Base-by-base conservation (phyloP, 345 rosid species). In the Viola odorata region DNA sequence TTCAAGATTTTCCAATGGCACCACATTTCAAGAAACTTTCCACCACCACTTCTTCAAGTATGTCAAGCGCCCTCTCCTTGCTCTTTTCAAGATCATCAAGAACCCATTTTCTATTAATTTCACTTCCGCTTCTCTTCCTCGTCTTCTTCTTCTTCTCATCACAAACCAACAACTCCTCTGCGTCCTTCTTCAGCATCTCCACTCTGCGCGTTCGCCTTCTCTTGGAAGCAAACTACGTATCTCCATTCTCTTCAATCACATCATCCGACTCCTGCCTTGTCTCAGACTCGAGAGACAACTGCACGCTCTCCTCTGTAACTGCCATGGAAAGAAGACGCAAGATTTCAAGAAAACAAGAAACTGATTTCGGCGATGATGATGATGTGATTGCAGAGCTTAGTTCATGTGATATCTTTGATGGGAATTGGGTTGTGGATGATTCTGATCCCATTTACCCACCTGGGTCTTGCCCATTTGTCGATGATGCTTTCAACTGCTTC, bases 361-460 rank as follows among this genome's bases (percentile, higher is more conserved):
- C 57, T 48, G 32, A 1, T 23, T 23, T 23, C 2, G 32, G 32
- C 2, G 23, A 58, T 41, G 38, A 7, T 36, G 44, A 61, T 2
- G 53, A 50, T 52, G 32, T 8, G 15, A 16, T 57, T 3, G 57
- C 72, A 49, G 72, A 68, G 40, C 72, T 81, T 1, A 69, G 59
- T 70, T 81, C 88, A 75, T 85, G 95, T 61, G 83, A 85, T 57
- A 74, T 85, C 56, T 88, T 85, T 45, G 59, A 82, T 63, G 91
- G 96, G 1, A 57, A 51, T 1, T 88, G 96, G 96, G 80, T 83
- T 51, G 17, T 47, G 40, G 83, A 82, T 69, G 78, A 79, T 50
- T 76, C 82, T 8, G 65, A 45, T 12, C 87, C 87, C 4, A 45
- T 78, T 60, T 85, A 88, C 65, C 6, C 14, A 57, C 84, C 83